These are phyloP conservation scores for Diaporthe helianthi DNA, from an alignment of 2,329 filamentous ascomycete species.

Conservation along the genomic window DNA sequence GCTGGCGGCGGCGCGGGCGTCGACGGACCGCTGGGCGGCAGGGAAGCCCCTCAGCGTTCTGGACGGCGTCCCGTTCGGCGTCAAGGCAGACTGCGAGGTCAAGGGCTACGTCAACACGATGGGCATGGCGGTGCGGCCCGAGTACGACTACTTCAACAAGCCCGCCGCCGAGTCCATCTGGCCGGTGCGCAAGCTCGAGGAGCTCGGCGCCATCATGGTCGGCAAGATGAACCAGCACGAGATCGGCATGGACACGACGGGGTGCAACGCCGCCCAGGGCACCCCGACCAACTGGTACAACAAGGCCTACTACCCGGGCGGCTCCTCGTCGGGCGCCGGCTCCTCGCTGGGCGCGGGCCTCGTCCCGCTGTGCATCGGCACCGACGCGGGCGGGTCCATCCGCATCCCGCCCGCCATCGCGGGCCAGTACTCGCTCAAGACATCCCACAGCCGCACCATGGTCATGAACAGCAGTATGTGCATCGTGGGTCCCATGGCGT, in stretches of 20 bases:
- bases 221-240: constrained; percentile 85
- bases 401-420: constrained; percentile 79
- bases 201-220: constrained; percentile 76
- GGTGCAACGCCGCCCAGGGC: constrained; percentile 79
- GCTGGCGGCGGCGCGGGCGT: constrained; percentile 72
- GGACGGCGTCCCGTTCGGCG: constrained; percentile 82
- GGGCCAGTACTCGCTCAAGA: constrained; percentile 82
- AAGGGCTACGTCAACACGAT: constrained; percentile 72
- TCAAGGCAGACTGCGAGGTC: constrained; percentile 82
- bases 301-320: constrained; percentile 77
- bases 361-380: constrained; percentile 77
- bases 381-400: constrained; percentile 78
- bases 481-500: constrained; percentile 78
- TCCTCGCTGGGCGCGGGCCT: constrained; percentile 75
- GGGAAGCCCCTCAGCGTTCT: constrained; percentile 72
- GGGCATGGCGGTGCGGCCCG: constrained; percentile 68
- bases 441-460: constrained; percentile 74
- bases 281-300: constrained; percentile 83
- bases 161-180: constrained; percentile 66
- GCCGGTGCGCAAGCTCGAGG: constrained; percentile 74
- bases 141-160: constrained; percentile 55
- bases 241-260: constrained; percentile 79
- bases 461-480: constrained; percentile 60
- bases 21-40: constrained; percentile 73
- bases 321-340: constrained; percentile 78